These are phyloP conservation scores for Heterobasidion occidentale DNA, from an alignment of 1,284 basidiomycete genomes.

Conservation along the genomic window DNA sequence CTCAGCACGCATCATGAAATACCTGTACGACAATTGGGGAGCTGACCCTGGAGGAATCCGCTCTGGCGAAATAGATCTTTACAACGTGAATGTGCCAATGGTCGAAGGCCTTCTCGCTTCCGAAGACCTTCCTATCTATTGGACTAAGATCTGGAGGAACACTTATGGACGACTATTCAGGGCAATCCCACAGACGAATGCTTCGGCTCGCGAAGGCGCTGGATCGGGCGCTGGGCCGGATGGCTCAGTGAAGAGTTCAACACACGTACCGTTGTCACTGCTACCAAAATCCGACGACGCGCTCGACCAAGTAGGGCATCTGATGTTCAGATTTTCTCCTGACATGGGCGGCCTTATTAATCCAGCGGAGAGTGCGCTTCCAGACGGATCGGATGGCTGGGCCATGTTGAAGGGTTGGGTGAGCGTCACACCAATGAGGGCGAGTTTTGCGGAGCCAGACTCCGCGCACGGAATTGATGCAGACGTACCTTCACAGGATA, in stretches of 20 bases:
- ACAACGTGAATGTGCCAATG: constrained; percentile 78
- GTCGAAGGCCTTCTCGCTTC: constrained; percentile 50
- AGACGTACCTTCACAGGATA: constrained; percentile 25
- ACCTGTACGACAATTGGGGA: constrained; percentile 81
- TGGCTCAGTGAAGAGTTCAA: constrained; percentile 13
- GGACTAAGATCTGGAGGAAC: constrained; percentile 74
- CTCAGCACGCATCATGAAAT: constrained; percentile 56
- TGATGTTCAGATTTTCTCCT: constrained; percentile 79
- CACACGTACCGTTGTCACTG: background rate
- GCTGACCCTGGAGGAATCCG: constrained; percentile 50
- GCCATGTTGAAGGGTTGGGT: constrained; percentile 60
- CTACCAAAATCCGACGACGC: constrained; percentile 2
- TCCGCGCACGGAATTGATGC: constrained; percentile 15
- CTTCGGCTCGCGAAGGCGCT: constrained; percentile 10
- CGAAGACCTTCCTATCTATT: constrained; percentile 53
- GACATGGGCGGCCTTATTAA: constrained; percentile 65
- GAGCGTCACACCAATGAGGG: constrained; percentile 69
- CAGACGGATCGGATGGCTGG: constrained; percentile 78
- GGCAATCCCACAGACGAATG: constrained; percentile 23
- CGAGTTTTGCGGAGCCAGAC: constrained; percentile 61
- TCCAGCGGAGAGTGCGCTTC: constrained; percentile 49
- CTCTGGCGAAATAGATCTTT: constrained; percentile 66
- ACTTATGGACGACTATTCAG: constrained; percentile 72
- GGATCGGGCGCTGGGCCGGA: constrained; percentile 37
- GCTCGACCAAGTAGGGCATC: constrained; percentile 24